Conservation (phyloP, 2,329 filamentous ascomycete species). For the Paramyrothecium sp. region DNA sequence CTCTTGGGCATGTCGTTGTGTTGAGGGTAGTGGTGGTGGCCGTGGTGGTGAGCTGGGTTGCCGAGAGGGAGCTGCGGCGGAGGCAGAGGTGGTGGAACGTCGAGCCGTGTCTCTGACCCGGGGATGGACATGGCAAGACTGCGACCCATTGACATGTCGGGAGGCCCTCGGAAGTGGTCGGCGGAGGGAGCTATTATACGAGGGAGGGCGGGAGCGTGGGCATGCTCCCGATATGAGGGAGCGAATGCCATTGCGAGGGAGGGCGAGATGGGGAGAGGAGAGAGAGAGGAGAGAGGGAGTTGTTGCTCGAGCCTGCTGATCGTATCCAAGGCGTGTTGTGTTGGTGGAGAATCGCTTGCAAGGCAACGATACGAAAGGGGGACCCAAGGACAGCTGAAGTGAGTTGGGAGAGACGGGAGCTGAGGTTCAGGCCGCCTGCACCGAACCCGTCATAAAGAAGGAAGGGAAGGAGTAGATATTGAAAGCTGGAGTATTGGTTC, state of each 20-base stretch:
- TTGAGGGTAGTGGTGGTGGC: constrained; percentile 2
- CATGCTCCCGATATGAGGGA: constrained; percentile 31
- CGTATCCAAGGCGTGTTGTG: background rate
- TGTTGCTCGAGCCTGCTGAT: no score
- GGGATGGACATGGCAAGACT: constrained; percentile 42
- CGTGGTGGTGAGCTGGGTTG: constrained; percentile 23
- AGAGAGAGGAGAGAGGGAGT: no score
- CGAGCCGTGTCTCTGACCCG: constrained; percentile 25
- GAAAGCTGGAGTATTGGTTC: background rate
- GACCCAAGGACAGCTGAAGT: constrained; percentile 23
- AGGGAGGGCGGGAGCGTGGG: constrained; percentile 31
- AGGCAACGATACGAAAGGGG: no score
- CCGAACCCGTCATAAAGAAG: constrained; percentile 21
- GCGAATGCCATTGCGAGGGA: constrained; percentile 30
- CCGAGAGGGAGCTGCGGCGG: constrained; percentile 39
- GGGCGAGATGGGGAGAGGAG: no score
- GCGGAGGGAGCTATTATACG: constrained; percentile 32
- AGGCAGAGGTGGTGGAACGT: constrained; percentile 44
- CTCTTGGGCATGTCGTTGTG: constrained; percentile 25
- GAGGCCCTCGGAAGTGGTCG: constrained; percentile 17
- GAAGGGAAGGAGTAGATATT: constrained; percentile 6
- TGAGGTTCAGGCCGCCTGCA: constrained; percentile 15
- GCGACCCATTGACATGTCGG: constrained; percentile 28
- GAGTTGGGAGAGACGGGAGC: constrained; percentile 15
- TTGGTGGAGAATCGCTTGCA: background rate